Evolutionary conservation across 2,329 filamentous ascomycete genomes (phyloP).

Genomic region (Penicillium sp.): DNA sequence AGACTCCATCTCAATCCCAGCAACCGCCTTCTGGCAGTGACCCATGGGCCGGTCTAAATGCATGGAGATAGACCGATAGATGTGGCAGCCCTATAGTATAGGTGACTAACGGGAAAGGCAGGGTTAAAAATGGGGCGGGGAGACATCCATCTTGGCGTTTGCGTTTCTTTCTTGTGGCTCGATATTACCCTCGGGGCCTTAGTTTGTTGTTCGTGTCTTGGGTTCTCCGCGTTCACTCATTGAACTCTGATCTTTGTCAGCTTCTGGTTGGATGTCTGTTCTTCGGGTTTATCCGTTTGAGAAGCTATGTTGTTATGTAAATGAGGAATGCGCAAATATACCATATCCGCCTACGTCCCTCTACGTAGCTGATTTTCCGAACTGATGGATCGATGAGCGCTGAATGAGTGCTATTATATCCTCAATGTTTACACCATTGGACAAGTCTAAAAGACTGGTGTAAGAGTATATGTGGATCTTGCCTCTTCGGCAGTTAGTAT

Average conservation of each 20-base stretch:
- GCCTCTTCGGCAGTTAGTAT: too few species aligned
- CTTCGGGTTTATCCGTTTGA: conserved; percentile 3
- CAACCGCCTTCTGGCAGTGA: conserved; percentile 45
- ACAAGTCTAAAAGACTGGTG: too few species aligned
- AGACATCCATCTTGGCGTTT: conserved; percentile 23
- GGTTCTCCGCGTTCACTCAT: conserved; percentile 1
- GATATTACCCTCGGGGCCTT: not conserved
- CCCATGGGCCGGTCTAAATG: conserved; percentile 69
- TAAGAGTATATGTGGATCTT: too few species aligned
- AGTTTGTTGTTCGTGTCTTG: not conserved
- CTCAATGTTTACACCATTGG: too few species aligned
- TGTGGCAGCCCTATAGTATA: too few species aligned
- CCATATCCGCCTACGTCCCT: too few species aligned
- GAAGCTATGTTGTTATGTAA: conserved; percentile 9
- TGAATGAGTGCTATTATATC: too few species aligned
- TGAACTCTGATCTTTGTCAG: conserved; percentile 1
- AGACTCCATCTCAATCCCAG: conserved; percentile 39
- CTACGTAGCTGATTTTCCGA: too few species aligned
- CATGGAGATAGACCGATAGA: conserved; percentile 65
- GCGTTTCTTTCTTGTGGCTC: conserved; percentile 2
- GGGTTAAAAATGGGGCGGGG: conserved; percentile 6
- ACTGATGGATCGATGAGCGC: too few species aligned
- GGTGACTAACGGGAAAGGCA: too few species aligned
- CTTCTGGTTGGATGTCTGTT: conserved; percentile 1
- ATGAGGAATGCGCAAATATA: conserved; percentile 10